Percentiles rank a stretch among this genome's conserved stretches.
Conservation (phyloP, 108 stramenopile genomes). For the Parietichytrium sp. region DNA sequence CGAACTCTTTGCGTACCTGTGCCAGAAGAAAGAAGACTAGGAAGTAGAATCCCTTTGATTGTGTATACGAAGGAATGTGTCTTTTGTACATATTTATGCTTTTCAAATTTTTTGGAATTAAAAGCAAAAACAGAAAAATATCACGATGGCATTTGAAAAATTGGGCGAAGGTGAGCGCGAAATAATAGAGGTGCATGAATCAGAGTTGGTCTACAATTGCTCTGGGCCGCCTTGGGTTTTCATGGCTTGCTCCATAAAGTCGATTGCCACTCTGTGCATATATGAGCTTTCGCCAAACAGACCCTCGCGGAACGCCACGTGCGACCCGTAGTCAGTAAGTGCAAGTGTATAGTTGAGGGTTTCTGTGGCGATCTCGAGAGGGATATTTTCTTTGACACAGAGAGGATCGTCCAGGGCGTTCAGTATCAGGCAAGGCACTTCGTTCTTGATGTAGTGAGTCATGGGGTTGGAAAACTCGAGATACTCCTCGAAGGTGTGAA, state of each 20-base stretch:
- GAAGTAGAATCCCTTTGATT: too few relatives aligned
- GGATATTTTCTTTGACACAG: constrained; percentile 28
- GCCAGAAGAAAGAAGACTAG: too few relatives aligned
- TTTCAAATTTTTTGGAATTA: too few relatives aligned
- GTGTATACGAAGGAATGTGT: too few relatives aligned
- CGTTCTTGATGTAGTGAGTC: constrained; percentile 4
- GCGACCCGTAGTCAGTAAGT: constrained; percentile 23
- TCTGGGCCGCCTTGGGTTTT: too few relatives aligned
- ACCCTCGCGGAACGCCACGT: constrained; percentile 4
- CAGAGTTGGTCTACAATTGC: too few relatives aligned
- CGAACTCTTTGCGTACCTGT: too few relatives aligned
- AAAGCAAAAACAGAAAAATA: too few relatives aligned
- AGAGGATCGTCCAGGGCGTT: constrained; percentile 32
- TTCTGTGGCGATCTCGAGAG: background rate
- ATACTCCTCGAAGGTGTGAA: background rate
- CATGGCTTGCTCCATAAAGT: constrained; percentile 19
- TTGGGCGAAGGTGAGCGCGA: too few relatives aligned
- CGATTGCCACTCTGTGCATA: background rate
- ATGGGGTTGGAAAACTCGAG: constrained; percentile 2
- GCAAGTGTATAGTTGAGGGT: background rate
- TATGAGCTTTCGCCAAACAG: background rate
- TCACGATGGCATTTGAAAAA: too few relatives aligned
- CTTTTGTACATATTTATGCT: too few relatives aligned
- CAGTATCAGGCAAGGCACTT: background rate
- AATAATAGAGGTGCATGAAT: too few relatives aligned